These are phyloP conservation scores for Rhodotorula babjevae DNA, from an alignment of 768 basidiomycete genomes.

Conservation along the genomic window DNA sequence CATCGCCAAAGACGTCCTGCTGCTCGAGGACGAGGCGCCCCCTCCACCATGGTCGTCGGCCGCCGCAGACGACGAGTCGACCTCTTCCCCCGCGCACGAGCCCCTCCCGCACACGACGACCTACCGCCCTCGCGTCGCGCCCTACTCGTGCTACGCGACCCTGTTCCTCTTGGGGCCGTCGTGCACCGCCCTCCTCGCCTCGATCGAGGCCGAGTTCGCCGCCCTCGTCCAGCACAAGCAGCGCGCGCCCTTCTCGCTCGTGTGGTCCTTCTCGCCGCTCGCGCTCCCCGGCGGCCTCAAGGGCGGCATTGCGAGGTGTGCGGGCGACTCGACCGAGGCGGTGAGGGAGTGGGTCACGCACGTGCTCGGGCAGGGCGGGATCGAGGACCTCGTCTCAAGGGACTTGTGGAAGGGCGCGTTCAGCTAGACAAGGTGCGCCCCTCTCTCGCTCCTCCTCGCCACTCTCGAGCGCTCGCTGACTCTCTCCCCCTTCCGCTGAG, in stretches of 20 bases:
- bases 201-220: constrained; percentile 55
- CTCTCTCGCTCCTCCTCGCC: too few relatives aligned
- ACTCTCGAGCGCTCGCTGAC: background rate
- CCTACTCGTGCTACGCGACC: constrained; percentile 87
- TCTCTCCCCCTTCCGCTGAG: too few relatives aligned
- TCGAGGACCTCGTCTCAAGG: constrained; percentile 31
- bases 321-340: constrained; percentile 38
- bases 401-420: constrained; percentile 39
- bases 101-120: constrained; percentile 42
- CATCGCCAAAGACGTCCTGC: constrained; percentile 69
- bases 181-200: constrained; percentile 52
- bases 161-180: constrained; percentile 71
- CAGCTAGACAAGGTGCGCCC: background rate
- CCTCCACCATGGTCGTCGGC: background rate
- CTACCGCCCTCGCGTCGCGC: constrained; percentile 61
- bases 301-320: constrained; percentile 38
- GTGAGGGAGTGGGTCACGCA: constrained; percentile 41
- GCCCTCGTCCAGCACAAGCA: constrained; percentile 62
- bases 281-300: constrained; percentile 30
- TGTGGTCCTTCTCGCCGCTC: constrained; percentile 76
- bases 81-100: constrained; percentile 34
- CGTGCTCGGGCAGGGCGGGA: constrained; percentile 19
- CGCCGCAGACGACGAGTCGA: background rate
- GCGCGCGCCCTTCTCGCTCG: constrained; percentile 55
- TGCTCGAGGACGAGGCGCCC: constrained; percentile 56